These are phyloP conservation scores for Geum urbanum DNA, from an alignment of 306 rosid species.

Conservation along the genomic window DNA sequence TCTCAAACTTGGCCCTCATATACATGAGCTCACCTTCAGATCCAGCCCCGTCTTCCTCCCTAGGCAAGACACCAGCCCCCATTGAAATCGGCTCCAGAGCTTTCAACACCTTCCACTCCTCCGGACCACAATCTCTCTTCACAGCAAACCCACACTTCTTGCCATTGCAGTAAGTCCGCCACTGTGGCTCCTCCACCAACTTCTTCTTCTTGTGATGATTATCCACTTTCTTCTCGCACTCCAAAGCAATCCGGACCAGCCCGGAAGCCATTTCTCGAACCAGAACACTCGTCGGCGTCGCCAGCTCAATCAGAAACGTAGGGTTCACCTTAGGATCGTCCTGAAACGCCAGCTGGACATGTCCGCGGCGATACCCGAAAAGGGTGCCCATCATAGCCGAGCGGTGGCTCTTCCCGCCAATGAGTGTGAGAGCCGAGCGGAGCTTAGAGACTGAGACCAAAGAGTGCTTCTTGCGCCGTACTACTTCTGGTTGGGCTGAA, in stretches of 20 bases:
- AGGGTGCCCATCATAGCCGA: conserved; percentile 59
- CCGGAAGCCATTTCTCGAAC: conserved; percentile 92
- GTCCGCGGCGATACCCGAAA: conserved; percentile 75
- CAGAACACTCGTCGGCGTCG: conserved; percentile 66
- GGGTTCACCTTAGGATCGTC: conserved; percentile 51
- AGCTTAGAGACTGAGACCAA: conserved; percentile 40
- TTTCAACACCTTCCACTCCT: conserved; percentile 71
- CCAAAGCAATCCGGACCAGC: conserved; percentile 68
- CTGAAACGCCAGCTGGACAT: conserved; percentile 70
- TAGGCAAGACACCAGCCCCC: conserved; percentile 87
- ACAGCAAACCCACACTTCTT: conserved; percentile 70
- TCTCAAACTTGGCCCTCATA: conserved; percentile 83
- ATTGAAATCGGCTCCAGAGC: conserved; percentile 77
- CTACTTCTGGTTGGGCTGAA: background rate
- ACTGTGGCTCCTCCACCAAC: conserved; percentile 50
- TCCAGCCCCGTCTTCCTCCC: conserved; percentile 30
- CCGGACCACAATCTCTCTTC: conserved; percentile 48
- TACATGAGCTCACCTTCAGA: conserved; percentile 78
- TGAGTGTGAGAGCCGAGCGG: conserved; percentile 42
- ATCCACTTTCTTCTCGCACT: conserved; percentile 54
- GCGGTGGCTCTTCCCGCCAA: conserved; percentile 27
- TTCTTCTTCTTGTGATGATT: conserved; percentile 11
- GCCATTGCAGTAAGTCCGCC: conserved; percentile 85
- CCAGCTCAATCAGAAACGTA: conserved; percentile 54
- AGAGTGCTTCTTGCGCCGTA: conserved; percentile 24